Evolutionary conservation across 106 monocot genomes (phyloP), one percentile per base, ranked within the genome.

Genomic region (Dendrobium nobile): DNA sequence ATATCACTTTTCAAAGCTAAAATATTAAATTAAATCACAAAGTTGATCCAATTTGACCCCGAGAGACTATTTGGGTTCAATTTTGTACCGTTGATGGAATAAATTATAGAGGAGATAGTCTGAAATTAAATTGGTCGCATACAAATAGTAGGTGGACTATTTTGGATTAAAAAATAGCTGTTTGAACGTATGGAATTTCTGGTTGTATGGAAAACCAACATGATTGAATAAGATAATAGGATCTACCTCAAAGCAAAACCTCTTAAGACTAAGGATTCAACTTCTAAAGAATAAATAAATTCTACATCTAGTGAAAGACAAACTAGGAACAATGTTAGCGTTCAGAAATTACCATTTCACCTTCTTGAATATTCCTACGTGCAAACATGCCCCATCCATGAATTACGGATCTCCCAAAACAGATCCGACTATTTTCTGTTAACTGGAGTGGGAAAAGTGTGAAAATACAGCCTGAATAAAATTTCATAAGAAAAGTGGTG

Each of bases 311-410:
- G 41, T 77, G 67, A 20, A 55, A 18, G n/a, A 15, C 6, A 67
- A 42, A 44, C 19, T 47, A 41, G 48, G 26, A 48, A 48, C 10
- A 17, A 42, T 47, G 3, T 27, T 76, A 76, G 33, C 26, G 48
- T 41, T 24, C 5, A 3, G 22, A 59, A 42, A 77, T n/a, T 92
- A 99, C 99, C 99, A 99, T 99, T 82, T 99, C 95, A 79, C 99
- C 99, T 87, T 93, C 95, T 86, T 93, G 93, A 87, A 99, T 95
- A 83, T 88, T 85, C 75, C 87, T 84, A 24, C 91, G 87, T 42
- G 99, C 99, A 87, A 99, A 95, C 58, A 99, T 88, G 51, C 99
- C 99, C 99, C 99, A 99, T 72, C 99, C 99, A 86, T 99, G 99
- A 78, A 99, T 99, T 67, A 95, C 93, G 51, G 99, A 99, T 86